phyloP scores from a whole-genome alignment of 1,284 basidiomycete species.

The Meira nashicola region DNA sequence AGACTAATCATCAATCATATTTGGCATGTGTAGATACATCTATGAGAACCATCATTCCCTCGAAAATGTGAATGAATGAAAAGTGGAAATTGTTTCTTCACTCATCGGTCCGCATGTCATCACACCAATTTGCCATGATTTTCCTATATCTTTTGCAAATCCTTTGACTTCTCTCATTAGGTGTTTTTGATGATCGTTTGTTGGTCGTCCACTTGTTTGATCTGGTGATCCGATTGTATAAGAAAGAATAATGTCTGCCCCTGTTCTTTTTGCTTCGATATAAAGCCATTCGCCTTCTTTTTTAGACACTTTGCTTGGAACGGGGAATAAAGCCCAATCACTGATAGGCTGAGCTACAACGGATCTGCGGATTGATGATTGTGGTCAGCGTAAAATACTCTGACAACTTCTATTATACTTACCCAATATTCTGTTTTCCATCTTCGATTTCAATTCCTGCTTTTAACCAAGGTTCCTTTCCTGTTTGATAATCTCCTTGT shows the following conservation, averaged over 20 bases:
- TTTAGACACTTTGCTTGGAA: not conserved
- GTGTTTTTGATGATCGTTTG: not conserved
- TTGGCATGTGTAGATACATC: too few species aligned
- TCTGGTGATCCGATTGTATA: not conserved
- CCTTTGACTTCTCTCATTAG: conserved; percentile 8
- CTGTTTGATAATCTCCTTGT: not conserved
- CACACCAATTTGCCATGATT: not conserved
- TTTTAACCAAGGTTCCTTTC: conserved; percentile 3
- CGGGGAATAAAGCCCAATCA: conserved; percentile 2
- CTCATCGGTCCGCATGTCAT: conserved; percentile 9
- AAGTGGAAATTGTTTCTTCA: not conserved
- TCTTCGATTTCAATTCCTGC: conserved; percentile 7
- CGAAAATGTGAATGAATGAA: too few species aligned
- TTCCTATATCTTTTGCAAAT: not conserved
- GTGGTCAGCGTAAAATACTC: not conserved
- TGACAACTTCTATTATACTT: not conserved
- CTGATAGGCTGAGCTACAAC: conserved; percentile 3
- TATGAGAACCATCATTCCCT: too few species aligned
- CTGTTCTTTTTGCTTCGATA: conserved; percentile 3
- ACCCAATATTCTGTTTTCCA: conserved; percentile 5
- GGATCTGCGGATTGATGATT: not conserved
- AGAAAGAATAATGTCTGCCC: not conserved
- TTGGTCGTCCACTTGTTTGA: not conserved
- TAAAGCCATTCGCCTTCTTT: not conserved
- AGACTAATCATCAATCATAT: too few species aligned